Conservation (phyloP, 306 rosid species). For the Delonix regia region DNA sequence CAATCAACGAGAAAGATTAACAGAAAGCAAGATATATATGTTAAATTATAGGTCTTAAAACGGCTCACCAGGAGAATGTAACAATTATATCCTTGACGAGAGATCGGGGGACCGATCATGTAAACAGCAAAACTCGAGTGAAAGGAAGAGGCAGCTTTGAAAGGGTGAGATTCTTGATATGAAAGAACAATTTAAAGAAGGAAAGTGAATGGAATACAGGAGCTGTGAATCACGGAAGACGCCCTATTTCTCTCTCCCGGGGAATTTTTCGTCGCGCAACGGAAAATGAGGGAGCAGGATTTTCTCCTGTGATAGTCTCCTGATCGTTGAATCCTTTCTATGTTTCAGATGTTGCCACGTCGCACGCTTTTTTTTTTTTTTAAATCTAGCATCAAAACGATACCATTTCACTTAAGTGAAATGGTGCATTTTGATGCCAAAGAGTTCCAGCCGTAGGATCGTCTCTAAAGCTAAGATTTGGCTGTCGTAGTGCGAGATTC, state of each 20-base stretch:
- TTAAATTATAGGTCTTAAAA: not conserved
- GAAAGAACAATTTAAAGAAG: not conserved
- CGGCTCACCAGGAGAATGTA: slow-evolving; percentile 21
- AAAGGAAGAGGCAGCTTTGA: not conserved
- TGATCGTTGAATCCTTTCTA: too few relatives aligned
- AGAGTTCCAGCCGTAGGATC: too few relatives aligned
- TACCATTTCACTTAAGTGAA: too few relatives aligned
- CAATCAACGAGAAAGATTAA: not conserved
- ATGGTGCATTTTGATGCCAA: too few relatives aligned
- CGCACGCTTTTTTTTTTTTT: too few relatives aligned
- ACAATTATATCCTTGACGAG: not conserved
- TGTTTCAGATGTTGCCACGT: too few relatives aligned
- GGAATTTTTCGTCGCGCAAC: not conserved
- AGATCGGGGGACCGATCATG: not conserved
- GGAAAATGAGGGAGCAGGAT: not conserved
- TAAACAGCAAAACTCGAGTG: not conserved
- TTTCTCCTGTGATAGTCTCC: too few relatives aligned
- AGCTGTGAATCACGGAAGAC: not conserved
- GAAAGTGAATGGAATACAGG: not conserved
- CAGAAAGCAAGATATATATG: too few relatives aligned
- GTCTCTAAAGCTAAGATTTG: too few relatives aligned
- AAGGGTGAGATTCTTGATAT: not conserved
- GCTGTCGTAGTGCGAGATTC: too few relatives aligned
- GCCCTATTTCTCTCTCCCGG: not conserved
- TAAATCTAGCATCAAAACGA: too few relatives aligned